Evolutionary conservation across 2,329 filamentous ascomycete genomes (phyloP).

Genomic region (Cryphonectria japonica): DNA sequence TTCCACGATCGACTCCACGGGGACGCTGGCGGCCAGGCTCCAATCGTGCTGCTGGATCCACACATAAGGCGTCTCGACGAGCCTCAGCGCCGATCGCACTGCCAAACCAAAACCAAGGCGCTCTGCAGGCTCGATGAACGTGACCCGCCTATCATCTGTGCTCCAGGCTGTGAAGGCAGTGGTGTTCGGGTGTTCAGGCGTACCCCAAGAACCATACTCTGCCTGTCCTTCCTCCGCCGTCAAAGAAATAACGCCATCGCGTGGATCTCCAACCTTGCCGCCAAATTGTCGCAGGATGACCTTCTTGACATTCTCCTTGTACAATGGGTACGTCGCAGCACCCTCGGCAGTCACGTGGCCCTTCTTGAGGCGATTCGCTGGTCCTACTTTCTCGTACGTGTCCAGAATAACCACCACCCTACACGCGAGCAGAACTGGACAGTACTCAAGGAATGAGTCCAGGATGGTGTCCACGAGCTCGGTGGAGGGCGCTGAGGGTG

Average conservation of each 20-base stretch:
- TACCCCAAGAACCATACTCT: slow-evolving; percentile 50
- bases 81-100: slow-evolving; percentile 54
- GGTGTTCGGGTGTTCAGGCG: slow-evolving; percentile 39
- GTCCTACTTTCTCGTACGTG: slow-evolving; percentile 51
- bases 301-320: slow-evolving; percentile 52
- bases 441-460: slow-evolving; percentile 49
- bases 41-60: slow-evolving; percentile 65
- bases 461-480: slow-evolving; percentile 54
- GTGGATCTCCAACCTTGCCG: not conserved
- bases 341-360: slow-evolving; percentile 54
- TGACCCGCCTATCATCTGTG: slow-evolving; percentile 43
- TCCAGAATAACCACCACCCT: slow-evolving; percentile 57
- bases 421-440: slow-evolving; percentile 46
- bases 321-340: slow-evolving; percentile 46
- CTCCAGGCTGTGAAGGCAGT: slow-evolving; percentile 43
- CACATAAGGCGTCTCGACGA: slow-evolving; percentile 53
- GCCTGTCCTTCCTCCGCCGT: slow-evolving; percentile 40
- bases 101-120: slow-evolving; percentile 58
- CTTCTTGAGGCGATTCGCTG: slow-evolving; percentile 53
- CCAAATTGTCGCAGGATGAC: slow-evolving; percentile 43
- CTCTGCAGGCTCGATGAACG: slow-evolving; percentile 52
- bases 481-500: slow-evolving; percentile 56
- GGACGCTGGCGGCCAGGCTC: slow-evolving; percentile 51
- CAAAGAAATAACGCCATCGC: slow-evolving; percentile 4
- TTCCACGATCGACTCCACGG: slow-evolving; percentile 47